Evolutionary conservation across 2,329 filamentous ascomycete genomes (phyloP).

Genomic region (Verticillium nonalfalfae): DNA sequence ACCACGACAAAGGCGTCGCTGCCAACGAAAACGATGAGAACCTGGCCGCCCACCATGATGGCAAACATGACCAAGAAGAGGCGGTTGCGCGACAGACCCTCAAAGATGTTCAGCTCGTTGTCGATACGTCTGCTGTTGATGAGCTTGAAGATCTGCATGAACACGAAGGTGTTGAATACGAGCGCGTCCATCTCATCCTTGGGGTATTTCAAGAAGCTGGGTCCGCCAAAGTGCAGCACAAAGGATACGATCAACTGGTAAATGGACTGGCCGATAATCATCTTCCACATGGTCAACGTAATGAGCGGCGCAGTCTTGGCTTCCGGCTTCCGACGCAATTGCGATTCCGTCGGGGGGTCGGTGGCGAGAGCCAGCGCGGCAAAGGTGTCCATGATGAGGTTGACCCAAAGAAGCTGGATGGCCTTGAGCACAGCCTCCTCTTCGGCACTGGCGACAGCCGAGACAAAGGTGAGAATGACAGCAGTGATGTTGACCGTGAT

Average conservation of each 20-base stretch:
- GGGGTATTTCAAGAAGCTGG: constrained; percentile 44
- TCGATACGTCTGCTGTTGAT: constrained; percentile 70
- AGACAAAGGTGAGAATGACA: constrained; percentile 70
- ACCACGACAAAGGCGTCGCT: constrained; percentile 52
- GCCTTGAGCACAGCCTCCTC: constrained; percentile 66
- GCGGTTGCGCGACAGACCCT: constrained; percentile 59
- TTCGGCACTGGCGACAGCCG: constrained; percentile 57
- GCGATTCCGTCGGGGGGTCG: constrained; percentile 62
- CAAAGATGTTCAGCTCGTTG: constrained; percentile 71
- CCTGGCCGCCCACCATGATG: constrained; percentile 66
- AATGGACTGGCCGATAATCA: constrained; percentile 76
- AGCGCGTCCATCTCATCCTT: constrained; percentile 48
- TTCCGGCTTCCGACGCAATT: constrained; percentile 68
- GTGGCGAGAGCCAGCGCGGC: constrained; percentile 71
- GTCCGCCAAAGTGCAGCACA: constrained; percentile 59
- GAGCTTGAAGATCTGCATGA: constrained; percentile 80
- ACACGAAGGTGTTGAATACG: constrained; percentile 79
- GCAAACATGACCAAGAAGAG: constrained; percentile 65
- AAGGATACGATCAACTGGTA: constrained; percentile 67
- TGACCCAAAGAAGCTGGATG: constrained; percentile 80
- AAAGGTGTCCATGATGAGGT: constrained; percentile 81
- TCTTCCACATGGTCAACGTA: constrained; percentile 78
- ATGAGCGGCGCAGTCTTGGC: constrained; percentile 69
- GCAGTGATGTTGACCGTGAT: constrained; percentile 76
- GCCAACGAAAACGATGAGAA: constrained; percentile 67